A percentile compares a stretch with the other conserved stretches of the same genome.
These are phyloP conservation scores for Pleurotus eryngii DNA, from an alignment of 768 basidiomycete species.

Conservation along the genomic window DNA sequence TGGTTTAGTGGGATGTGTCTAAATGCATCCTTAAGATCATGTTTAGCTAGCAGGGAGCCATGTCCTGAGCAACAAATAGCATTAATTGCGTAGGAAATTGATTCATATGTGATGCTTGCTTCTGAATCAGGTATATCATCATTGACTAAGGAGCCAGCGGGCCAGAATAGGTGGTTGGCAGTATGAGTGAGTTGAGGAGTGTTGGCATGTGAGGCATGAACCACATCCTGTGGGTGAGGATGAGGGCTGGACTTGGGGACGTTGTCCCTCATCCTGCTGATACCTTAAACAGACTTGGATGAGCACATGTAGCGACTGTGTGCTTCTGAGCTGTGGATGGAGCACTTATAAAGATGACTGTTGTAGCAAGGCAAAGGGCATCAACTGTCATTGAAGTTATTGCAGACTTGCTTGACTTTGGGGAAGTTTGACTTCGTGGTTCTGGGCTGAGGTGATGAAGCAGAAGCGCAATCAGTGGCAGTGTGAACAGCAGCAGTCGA, in stretches of 20 bases:
- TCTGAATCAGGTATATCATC: too few relatives aligned
- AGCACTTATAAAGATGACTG: neutral
- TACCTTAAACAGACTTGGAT: neutral
- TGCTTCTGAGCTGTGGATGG: neutral
- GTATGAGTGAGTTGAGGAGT: neutral
- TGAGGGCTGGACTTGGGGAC: neutral
- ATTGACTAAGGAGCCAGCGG: too few relatives aligned
- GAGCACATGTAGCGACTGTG: neutral
- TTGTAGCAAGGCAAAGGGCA: neutral
- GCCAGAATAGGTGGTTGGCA: too few relatives aligned
- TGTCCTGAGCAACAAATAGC: too few relatives aligned
- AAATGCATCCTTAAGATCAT: too few relatives aligned
- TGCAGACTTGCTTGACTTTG: neutral
- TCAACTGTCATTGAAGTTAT: neutral
- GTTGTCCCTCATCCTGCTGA: neutral
- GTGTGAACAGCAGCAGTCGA: too few relatives aligned
- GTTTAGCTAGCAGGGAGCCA: too few relatives aligned
- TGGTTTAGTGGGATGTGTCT: too few relatives aligned
- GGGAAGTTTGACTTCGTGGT: neutral
- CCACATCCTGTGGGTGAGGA: neutral
- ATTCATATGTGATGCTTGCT: too few relatives aligned
- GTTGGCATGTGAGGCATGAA: too few relatives aligned
- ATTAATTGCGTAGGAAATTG: too few relatives aligned
- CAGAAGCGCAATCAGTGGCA: neutral
- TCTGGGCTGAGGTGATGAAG: neutral